Conservation (phyloP, 805 yeast species). For the Saccharomycopsis fibuligera region DNA sequence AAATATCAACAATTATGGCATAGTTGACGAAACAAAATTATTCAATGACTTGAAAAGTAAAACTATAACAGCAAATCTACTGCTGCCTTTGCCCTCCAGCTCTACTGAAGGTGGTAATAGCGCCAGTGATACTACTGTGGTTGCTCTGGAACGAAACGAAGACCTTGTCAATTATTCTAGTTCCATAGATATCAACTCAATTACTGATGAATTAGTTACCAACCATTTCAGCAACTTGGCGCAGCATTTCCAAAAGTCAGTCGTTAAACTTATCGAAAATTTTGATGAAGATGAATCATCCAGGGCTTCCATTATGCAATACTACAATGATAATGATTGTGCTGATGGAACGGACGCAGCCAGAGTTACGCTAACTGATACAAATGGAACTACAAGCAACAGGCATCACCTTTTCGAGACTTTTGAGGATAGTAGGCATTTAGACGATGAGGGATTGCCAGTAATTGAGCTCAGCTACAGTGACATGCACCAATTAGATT, state of each 20-base stretch:
- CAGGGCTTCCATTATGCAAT: neutral
- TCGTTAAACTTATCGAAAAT: constrained; percentile 4
- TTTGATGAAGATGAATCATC: constrained; percentile 4
- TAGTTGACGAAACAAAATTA: neutral
- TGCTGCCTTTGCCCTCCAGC: neutral
- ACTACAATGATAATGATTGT: neutral
- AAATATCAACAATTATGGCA: neutral
- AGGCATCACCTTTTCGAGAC: no score
- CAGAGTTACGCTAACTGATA: neutral
- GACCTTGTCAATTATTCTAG: neutral
- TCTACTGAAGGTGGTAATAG: neutral
- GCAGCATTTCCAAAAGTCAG: neutral
- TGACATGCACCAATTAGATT: constrained; percentile 12
- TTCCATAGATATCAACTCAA: neutral
- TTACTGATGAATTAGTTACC: neutral
- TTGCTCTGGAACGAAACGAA: neutral
- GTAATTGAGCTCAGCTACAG: constrained; percentile 5
- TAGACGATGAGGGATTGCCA: neutral
- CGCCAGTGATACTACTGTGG: neutral
- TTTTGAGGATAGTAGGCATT: neutral
- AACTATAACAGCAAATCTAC: no score
- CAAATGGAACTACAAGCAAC: no score
- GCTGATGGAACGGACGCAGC: neutral
- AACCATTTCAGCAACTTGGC: neutral
- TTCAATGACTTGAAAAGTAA: neutral